These are phyloP conservation scores for Cladosporium sp. DNA, from an alignment of 2,329 filamentous ascomycete genomes.

Conservation along the genomic window DNA sequence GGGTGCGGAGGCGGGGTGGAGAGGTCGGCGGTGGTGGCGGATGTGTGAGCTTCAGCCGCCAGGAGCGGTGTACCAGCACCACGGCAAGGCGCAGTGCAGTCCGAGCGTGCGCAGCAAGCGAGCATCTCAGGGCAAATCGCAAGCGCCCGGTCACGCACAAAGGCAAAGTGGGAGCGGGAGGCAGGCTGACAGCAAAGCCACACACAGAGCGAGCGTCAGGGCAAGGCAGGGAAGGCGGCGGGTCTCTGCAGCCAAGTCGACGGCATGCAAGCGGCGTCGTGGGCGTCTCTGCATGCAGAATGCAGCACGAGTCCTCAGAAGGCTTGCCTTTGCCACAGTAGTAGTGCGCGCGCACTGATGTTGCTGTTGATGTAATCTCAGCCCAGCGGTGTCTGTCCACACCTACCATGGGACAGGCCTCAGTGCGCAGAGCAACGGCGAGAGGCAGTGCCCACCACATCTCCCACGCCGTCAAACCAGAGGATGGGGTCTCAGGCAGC, in stretches of 20 bases:
- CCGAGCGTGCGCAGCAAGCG: conserved; percentile 11
- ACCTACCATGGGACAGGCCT: neutral
- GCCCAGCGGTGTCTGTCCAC: neutral
- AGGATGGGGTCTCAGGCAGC: conserved; percentile 6
- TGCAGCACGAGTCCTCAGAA: conserved; percentile 3
- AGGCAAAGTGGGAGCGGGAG: neutral
- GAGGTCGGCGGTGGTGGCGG: conserved; percentile 8
- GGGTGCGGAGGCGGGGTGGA: conserved; percentile 11
- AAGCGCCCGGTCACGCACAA: conserved; percentile 7
- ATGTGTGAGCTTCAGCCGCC: conserved; percentile 7
- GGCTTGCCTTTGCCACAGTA: neutral
- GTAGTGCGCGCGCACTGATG: neutral
- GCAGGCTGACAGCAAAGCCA: conserved; percentile 2
- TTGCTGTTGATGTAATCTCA: neutral
- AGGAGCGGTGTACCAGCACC: conserved; percentile 7
- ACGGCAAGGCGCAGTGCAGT: conserved; percentile 10
- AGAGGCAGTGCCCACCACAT: neutral
- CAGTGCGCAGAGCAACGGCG: conserved; percentile 13
- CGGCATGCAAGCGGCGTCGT: conserved; percentile 15
- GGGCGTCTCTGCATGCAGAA: conserved; percentile 12
- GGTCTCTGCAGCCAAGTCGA: conserved; percentile 16
- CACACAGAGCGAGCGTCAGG: conserved; percentile 5
- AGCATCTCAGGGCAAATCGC: conserved; percentile 1
- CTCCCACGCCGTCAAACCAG: neutral
- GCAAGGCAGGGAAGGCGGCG: conserved; percentile 8